Percentiles rank a stretch among this genome's conserved stretches.
phyloP scores from a whole-genome alignment of 2,329 filamentous ascomycete genomes.

The Xylaria sp. region DNA sequence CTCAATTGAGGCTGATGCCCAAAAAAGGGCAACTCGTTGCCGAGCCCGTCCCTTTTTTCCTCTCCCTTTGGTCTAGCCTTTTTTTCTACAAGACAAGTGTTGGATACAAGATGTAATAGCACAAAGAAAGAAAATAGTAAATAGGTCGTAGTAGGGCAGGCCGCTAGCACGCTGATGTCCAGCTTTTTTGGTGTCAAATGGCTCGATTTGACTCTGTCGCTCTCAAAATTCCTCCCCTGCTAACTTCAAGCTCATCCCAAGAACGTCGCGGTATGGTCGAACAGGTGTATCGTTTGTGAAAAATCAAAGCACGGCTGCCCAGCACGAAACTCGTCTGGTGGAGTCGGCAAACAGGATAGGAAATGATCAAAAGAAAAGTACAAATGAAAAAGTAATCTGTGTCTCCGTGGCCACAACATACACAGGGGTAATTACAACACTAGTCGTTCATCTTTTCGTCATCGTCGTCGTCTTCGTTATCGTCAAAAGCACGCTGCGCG shows the following conservation, averaged over 20 bases:
- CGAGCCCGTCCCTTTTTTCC: conserved; percentile 20
- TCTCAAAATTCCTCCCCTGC: background rate
- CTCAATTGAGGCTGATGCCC: conserved; percentile 29
- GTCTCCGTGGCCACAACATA: conserved; percentile 21
- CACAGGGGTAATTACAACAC: conserved; percentile 18
- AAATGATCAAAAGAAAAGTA: conserved; percentile 17
- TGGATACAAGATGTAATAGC: conserved; percentile 33
- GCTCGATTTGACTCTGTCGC: conserved; percentile 2
- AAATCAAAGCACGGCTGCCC: conserved; percentile 19
- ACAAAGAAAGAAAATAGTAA: conserved; percentile 28
- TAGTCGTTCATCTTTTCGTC: conserved; percentile 23
- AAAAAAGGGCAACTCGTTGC: conserved; percentile 28
- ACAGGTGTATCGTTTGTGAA: conserved; percentile 35
- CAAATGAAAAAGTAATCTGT: conserved; percentile 29
- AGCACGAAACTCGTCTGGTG: background rate
- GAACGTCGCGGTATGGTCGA: conserved; percentile 26
- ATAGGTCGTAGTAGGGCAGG: conserved; percentile 12
- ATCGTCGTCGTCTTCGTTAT: conserved; percentile 17
- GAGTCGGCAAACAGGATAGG: conserved; percentile 4
- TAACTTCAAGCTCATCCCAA: conserved; percentile 7
- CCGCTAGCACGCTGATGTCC: conserved; percentile 20
- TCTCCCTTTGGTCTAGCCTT: conserved; percentile 30
- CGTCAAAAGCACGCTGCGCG: conserved; percentile 1
- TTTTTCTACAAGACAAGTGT: conserved; percentile 36
- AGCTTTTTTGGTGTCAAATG: conserved; percentile 11